Evolutionary conservation across 257 asterid genomes (phyloP), one percentile per base, ranked within the genome.

Genomic region (Pogostemon cablin): DNA sequence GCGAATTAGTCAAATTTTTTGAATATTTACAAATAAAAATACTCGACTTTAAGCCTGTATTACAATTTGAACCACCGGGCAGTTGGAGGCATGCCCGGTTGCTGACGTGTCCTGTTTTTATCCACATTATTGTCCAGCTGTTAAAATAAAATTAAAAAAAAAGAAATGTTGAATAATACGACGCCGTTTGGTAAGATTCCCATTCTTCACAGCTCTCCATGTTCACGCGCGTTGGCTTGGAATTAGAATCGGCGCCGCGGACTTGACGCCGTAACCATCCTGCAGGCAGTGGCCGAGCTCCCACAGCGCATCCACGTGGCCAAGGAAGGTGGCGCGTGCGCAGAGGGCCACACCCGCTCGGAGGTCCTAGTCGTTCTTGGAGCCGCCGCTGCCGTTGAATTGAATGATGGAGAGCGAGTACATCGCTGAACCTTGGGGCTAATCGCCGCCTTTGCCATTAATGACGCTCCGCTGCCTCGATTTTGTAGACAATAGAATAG

Each of bases 221-320:
- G 25, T 20, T 93, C 98, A 11, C 97, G 96, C 15, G 95, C 96
- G 85, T 93, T 93, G 39, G 98, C 98, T 65, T 90, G 93, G 47
- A 90, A 79, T 2, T 90, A 75, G 72, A 87, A 87, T 0, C 93
- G 84, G 4, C 98, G 90, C 3, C n/a, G n/a, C n/a, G n/a, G n/a
- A 86, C 81, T 86, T 87, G 73, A 90, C 95, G 41, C 98, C 98
- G 65, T 92, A 93, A 0, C 98, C 97, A 75, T 90, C 96, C 39
- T 88, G 98, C 38, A 93, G 83, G 79, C 98, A 93, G 86, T 90
- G 98, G n/a, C 98, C 98, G n/a, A 93, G 92, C 83, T 90, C 98
- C 0, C 98, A 88, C 9, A 93, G 90, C 0, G 97, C 96, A 60
- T 93, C 98, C 74, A 93, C 75, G 75, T 93, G 95, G 65, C 97